phyloP scores from a whole-genome alignment of 768 basidiomycete genomes.

The Panaeolus papilionaceus region DNA sequence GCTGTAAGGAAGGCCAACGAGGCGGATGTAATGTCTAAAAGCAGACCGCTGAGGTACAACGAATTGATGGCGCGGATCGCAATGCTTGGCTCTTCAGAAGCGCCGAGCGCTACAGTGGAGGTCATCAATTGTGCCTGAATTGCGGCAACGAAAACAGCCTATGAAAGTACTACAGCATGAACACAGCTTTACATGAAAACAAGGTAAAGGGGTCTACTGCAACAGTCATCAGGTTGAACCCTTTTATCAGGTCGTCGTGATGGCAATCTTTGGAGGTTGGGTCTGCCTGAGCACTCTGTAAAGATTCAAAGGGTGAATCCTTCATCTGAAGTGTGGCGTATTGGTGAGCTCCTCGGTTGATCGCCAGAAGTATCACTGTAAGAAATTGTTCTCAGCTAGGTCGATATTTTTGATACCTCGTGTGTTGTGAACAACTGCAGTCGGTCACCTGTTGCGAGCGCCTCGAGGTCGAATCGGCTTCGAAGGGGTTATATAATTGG shows the following conservation, averaged over 20 bases:
- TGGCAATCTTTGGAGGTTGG: neutral
- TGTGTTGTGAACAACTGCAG: too few relatives aligned
- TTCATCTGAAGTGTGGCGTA: too few relatives aligned
- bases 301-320: too few relatives aligned
- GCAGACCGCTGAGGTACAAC: conserved; percentile 20
- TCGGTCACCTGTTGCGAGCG: too few relatives aligned
- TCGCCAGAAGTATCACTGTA: too few relatives aligned
- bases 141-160: conserved; percentile 21
- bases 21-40: conserved; percentile 22
- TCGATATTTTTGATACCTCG: too few relatives aligned
- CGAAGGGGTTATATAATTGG: too few relatives aligned
- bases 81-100: conserved; percentile 6
- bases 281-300: too few relatives aligned
- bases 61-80: conserved; percentile 20
- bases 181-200: neutral
- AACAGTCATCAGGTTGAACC: conserved; percentile 20
- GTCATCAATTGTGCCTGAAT: conserved; percentile 23
- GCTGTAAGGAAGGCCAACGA: conserved; percentile 21
- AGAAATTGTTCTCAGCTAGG: too few relatives aligned
- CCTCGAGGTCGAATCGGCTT: too few relatives aligned
- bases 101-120: neutral
- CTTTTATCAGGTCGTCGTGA: conserved; percentile 16
- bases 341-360: too few relatives aligned
- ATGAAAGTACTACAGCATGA: too few relatives aligned
- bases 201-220: conserved; percentile 12